Percentiles rank a stretch among this genome's conserved stretches.
These are phyloP conservation scores for Linanthus parryae DNA, from an alignment of 148 eudicot species.

Conservation along the genomic window DNA sequence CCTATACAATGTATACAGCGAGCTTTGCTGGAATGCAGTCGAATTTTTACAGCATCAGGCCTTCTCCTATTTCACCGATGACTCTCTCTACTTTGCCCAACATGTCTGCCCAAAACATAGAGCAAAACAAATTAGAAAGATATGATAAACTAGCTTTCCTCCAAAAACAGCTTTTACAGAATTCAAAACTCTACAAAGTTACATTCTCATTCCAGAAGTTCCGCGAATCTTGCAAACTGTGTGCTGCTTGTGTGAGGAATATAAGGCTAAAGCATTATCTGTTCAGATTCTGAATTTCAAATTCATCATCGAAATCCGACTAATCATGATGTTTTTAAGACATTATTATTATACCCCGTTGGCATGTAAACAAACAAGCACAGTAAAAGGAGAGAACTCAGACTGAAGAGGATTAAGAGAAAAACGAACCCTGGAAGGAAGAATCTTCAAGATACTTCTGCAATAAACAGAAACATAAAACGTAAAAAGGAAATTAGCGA, in stretches of 20 bases:
- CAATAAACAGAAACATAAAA: slow-evolving; percentile 11
- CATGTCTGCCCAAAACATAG: slow-evolving; percentile 39
- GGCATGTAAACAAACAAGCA: background rate
- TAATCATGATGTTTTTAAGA: background rate
- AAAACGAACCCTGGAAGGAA: slow-evolving; percentile 63
- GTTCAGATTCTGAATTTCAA: background rate
- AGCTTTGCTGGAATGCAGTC: too few relatives aligned
- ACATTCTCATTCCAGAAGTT: background rate
- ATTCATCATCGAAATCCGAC: background rate
- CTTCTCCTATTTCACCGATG: slow-evolving; percentile 49
- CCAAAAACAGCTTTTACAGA: background rate
- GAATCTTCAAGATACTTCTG: slow-evolving; percentile 71
- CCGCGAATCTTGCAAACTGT: background rate
- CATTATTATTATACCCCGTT: background rate
- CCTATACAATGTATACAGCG: too few relatives aligned
- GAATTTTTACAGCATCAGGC: slow-evolving; percentile 15
- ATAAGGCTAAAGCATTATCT: background rate
- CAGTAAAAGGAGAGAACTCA: background rate
- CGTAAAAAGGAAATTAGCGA: background rate
- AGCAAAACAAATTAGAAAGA: too few relatives aligned
- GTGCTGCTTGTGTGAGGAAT: background rate
- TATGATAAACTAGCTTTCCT: slow-evolving; percentile 6
- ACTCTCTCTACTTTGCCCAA: slow-evolving; percentile 61
- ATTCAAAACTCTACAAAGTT: background rate
- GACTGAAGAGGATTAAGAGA: background rate